Conservation (phyloP, 768 basidiomycete species). For the Cystobasidium tubakii region DNA sequence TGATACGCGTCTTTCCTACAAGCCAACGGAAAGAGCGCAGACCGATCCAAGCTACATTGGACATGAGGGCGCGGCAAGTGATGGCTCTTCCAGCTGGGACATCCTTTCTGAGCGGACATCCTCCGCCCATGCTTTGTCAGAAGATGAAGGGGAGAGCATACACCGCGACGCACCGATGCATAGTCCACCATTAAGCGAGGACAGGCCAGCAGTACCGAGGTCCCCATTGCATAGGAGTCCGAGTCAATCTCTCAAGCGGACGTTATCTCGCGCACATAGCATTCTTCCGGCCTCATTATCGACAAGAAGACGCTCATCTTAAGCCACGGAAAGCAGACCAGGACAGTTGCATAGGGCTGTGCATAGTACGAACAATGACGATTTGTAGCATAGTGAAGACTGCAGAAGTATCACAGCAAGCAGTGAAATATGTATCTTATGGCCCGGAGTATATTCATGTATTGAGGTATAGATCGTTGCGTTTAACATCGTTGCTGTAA, state of each 20-base stretch:
- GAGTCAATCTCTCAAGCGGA: not conserved
- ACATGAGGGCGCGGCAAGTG: not conserved
- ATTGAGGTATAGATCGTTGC: not conserved
- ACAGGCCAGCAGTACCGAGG: not conserved
- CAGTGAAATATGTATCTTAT: not conserved
- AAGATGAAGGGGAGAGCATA: not conserved
- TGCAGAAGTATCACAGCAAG: too few relatives aligned
- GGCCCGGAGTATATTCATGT: not conserved
- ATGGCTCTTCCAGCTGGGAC: constrained; percentile 23
- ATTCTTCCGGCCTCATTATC: not conserved
- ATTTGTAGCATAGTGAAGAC: not conserved
- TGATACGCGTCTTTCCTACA: not conserved
- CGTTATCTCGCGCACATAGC: not conserved
- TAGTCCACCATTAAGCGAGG: not conserved
- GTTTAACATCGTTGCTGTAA: not conserved
- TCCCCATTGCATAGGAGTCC: not conserved
- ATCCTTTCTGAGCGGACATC: constrained; percentile 31
- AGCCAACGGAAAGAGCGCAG: not conserved
- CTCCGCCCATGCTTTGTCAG: constrained; percentile 3
- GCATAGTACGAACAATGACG: not conserved
- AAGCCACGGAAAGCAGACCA: too few relatives aligned
- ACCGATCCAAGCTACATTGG: not conserved
- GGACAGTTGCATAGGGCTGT: too few relatives aligned
- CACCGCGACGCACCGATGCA: not conserved
- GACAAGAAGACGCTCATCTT: not conserved